Evolutionary conservation across 179 eudicot genomes (phyloP), one percentile per base, ranked within the genome.

Genomic region (Beta corolliflora): DNA sequence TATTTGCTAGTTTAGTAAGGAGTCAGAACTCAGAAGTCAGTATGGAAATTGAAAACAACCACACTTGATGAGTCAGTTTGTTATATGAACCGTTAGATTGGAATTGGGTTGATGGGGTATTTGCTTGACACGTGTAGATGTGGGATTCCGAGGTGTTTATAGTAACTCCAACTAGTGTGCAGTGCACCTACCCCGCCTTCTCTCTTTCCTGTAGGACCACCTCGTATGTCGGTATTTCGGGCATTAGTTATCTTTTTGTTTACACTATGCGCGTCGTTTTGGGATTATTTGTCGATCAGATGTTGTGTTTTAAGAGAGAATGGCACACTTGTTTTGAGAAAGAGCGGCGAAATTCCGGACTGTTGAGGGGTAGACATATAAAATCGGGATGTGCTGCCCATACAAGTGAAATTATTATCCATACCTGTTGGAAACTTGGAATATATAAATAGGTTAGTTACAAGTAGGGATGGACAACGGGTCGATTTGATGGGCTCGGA

Each of bases 141-240:
- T 29, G 18, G 63, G 61, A 73, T 72, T 21, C 44, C 59, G 36
- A 52, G 19, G 19, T 72, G 18, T 21, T 41, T 55, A 48, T 55
- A 11, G 72, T 68, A 71, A 71, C 75, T 19, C 5, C 19, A 18
- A 14, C 9, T 70, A 50, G 19, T 18, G n/a, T 36, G 73, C 25
- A 7, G 7, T 25, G 48, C 18, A 79, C 81, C 81, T 77, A 80
- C 68, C 73, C 25, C 12, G 6, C 9, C 0, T 12, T 3, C 19
- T 18, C 36, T 21, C 14, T 66, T 66, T 12, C 16, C 14, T 45
- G 3, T 54, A 44, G 79, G 54, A 70, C 69, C 79, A 76, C 75
- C 9, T 68, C 63, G 46, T 23, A 0, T 80, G 82, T 80, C 58
- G 82, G 61, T 56, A 9, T 72, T 48, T 80, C 16, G 82, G 77